Percentiles rank a stretch among this genome's conserved stretches.
These are phyloP conservation scores for Elongisporangium senticosum DNA, from an alignment of 352 stramenopile genomes.

Conservation along the genomic window DNA sequence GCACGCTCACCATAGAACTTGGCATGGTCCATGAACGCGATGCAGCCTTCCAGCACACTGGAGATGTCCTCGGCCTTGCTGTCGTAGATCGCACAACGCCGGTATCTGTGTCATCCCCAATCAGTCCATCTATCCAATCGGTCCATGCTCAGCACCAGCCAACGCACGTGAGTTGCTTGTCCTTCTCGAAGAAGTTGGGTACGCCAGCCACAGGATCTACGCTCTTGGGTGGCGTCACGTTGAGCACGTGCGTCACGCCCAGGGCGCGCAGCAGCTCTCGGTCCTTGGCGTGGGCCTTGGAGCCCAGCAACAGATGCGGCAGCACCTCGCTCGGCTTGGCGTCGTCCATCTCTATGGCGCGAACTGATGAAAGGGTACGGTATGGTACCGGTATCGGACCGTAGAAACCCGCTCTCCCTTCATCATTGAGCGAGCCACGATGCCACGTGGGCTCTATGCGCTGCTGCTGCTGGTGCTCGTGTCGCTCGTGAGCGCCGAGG, in stretches of 20 bases:
- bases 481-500: conserved; percentile 4
- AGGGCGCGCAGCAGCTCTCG: conserved; percentile 48
- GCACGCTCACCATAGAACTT: conserved; percentile 81
- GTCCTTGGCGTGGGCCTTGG: conserved; percentile 57
- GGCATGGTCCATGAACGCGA: conserved; percentile 89
- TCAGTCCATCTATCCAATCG: not conserved
- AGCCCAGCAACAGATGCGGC: conserved; percentile 70
- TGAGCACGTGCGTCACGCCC: conserved; percentile 79
- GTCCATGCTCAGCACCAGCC: not conserved
- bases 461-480: conserved; percentile 15
- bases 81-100: conserved; percentile 83
- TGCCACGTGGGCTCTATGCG: conserved; percentile 6
- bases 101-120: conserved; percentile 38
- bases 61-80: conserved; percentile 89
- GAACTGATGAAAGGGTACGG: not conserved
- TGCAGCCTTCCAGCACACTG: conserved; percentile 67
- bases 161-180: conserved; percentile 51
- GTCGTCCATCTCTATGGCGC: conserved; percentile 9
- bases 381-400: not conserved
- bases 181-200: conserved; percentile 91
- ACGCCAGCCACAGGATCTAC: conserved; percentile 80
- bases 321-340: conserved; percentile 50
- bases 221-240: conserved; percentile 54
- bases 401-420: not conserved
- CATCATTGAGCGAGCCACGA: not conserved